These are phyloP conservation scores for Tulasnella sp. DNA, from an alignment of 768 basidiomycete species.

Conservation along the genomic window DNA sequence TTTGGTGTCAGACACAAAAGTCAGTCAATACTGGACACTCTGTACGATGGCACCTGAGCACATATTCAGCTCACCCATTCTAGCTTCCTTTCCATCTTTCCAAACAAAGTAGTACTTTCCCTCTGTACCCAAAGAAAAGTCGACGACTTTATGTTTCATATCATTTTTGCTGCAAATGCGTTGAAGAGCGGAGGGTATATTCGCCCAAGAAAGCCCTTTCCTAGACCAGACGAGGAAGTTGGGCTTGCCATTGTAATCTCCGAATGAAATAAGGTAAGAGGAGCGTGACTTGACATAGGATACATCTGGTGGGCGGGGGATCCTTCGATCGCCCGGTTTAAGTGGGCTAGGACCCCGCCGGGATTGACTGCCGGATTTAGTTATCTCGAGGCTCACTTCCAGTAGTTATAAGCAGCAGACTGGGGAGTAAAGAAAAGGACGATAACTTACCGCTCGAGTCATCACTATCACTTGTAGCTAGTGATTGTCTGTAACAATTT, in stretches of 20 bases:
- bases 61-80: slow-evolving; percentile 10
- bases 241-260: not conserved
- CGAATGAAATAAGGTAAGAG: not conserved
- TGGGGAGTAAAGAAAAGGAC: too few species aligned
- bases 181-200: not conserved
- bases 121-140: slow-evolving; percentile 17
- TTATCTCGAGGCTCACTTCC: too few species aligned
- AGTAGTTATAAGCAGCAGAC: too few species aligned
- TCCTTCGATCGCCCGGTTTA: not conserved
- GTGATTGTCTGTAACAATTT: too few species aligned
- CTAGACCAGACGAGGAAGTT: slow-evolving; percentile 8
- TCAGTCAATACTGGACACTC: too few species aligned
- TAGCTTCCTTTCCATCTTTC: slow-evolving; percentile 19
- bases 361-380: too few species aligned
- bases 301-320: not conserved
- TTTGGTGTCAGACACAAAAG: too few species aligned
- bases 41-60: too few species aligned
- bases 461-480: too few species aligned
- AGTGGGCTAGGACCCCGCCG: too few species aligned
- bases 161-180: slow-evolving; percentile 1
- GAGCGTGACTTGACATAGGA: not conserved
- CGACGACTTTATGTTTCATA: not conserved
- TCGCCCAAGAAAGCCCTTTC: slow-evolving; percentile 19
- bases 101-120: slow-evolving; percentile 21
- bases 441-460: too few species aligned